These are phyloP conservation scores for Panaeolus cyanescens DNA, from an alignment of 768 basidiomycete species.

Conservation along the genomic window DNA sequence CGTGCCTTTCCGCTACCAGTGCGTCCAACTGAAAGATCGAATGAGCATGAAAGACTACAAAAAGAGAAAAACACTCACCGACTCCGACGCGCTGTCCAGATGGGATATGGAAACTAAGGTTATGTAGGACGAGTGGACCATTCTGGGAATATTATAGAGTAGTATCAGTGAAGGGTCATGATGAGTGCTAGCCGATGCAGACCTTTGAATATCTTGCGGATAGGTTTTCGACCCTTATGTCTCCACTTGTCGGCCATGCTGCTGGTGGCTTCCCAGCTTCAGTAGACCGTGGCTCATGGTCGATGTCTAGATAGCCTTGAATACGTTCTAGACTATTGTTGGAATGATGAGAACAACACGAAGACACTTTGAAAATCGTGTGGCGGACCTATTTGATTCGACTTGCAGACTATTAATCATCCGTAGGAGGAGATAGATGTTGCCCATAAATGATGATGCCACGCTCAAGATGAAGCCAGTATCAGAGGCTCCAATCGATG, in stretches of 20 bases:
- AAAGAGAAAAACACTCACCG: slow-evolving; percentile 23
- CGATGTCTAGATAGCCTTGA: slow-evolving; percentile 60
- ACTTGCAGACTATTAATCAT: slow-evolving; percentile 46
- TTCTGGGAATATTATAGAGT: slow-evolving; percentile 28
- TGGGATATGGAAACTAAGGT: slow-evolving; percentile 52
- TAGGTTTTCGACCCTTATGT: slow-evolving; percentile 53
- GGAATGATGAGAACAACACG: background rate
- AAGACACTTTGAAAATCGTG: background rate
- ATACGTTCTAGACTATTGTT: slow-evolving; percentile 64
- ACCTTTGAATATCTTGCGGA: slow-evolving; percentile 55
- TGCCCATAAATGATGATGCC: background rate
- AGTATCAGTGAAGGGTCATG: background rate
- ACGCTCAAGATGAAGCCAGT: slow-evolving; percentile 39
- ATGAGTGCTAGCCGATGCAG: background rate
- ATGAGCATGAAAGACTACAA: too few species aligned
- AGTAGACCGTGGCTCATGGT: slow-evolving; percentile 51
- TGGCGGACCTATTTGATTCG: slow-evolving; percentile 27
- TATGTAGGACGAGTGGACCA: slow-evolving; percentile 56
- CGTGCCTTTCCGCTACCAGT: slow-evolving; percentile 31
- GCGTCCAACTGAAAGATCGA: slow-evolving; percentile 24
- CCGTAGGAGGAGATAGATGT: slow-evolving; percentile 7
- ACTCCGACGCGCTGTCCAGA: slow-evolving; percentile 60
- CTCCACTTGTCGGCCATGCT: slow-evolving; percentile 65
- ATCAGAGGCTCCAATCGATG: slow-evolving; percentile 40
- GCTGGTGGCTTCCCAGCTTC: slow-evolving; percentile 54